phyloP scores from a whole-genome alignment of 257 asterid genomes.

The Rhazya stricta region DNA sequence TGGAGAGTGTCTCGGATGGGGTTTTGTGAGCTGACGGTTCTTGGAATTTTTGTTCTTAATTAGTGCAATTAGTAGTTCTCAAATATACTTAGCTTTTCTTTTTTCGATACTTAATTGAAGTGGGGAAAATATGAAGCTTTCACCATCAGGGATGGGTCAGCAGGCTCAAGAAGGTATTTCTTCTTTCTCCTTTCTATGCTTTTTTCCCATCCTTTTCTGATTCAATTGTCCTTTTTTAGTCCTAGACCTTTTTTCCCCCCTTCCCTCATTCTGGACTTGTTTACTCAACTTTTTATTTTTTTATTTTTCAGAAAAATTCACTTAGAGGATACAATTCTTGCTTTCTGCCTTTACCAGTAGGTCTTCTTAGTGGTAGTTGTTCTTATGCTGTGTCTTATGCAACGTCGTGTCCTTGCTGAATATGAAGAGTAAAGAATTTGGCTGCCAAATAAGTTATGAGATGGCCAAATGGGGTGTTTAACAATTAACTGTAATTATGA shows the following conservation, averaged over 20 bases:
- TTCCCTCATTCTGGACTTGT: background rate
- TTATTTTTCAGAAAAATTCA: background rate
- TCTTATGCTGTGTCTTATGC: background rate
- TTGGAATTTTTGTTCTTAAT: conserved; percentile 16
- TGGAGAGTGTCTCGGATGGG: conserved; percentile 18
- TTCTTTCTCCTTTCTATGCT: conserved; percentile 17
- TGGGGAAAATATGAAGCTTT: conserved; percentile 46
- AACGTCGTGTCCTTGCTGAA: background rate
- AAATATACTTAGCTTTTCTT: conserved; percentile 14
- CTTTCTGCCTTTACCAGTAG: background rate
- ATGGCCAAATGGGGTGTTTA: conserved; percentile 10
- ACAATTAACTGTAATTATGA: conserved; percentile 40
- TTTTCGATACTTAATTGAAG: conserved; percentile 23
- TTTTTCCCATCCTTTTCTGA: conserved; percentile 21
- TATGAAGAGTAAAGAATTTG: background rate
- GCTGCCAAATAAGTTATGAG: background rate
- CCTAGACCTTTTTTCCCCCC: conserved; percentile 9
- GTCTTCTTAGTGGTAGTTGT: background rate
- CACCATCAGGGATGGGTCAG: conserved; percentile 60
- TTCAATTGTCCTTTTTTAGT: conserved; percentile 17
- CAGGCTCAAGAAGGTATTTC: conserved; percentile 46
- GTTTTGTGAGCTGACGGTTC: conserved; percentile 24
- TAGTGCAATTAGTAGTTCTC: conserved; percentile 11
- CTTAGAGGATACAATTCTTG: background rate
- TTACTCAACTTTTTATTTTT: background rate